Percentiles rank a stretch among this genome's conserved stretches.
These are phyloP conservation scores for Triticum turgidum DNA, from an alignment of 176 grass and related monocot species.

Conservation along the genomic window DNA sequence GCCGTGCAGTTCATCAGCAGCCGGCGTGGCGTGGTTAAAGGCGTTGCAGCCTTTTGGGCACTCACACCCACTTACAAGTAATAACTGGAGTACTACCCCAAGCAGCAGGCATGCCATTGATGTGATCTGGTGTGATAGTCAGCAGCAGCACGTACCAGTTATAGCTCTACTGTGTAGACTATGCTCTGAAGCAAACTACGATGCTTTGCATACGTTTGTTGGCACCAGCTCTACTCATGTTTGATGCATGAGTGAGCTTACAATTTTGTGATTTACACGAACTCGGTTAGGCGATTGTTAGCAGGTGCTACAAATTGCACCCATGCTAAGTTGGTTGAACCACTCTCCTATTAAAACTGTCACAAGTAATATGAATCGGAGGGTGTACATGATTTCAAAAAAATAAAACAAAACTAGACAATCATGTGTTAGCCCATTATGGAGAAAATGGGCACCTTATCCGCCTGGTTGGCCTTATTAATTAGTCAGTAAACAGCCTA, in stretches of 20 bases:
- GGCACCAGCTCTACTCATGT: background rate
- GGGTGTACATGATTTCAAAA: too few species aligned
- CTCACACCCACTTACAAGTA: background rate
- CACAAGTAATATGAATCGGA: too few species aligned
- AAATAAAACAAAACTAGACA: background rate
- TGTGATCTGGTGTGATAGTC: constrained; percentile 21
- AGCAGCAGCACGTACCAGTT: background rate
- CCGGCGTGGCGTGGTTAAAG: constrained; percentile 40
- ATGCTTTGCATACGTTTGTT: background rate
- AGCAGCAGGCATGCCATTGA: background rate
- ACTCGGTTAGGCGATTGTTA: background rate
- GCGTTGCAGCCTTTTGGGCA: constrained; percentile 34
- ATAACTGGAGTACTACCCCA: constrained; percentile 1
- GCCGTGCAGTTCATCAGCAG: background rate
- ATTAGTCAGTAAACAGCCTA: background rate
- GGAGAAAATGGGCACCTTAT: background rate
- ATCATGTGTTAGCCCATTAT: background rate
- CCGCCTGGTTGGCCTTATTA: background rate
- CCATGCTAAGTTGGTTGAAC: background rate
- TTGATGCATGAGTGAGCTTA: background rate
- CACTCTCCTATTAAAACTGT: too few species aligned
- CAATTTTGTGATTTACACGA: background rate
- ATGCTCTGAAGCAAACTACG: background rate
- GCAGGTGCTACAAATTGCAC: background rate
- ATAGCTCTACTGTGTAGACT: background rate